These are phyloP conservation scores for Erigeron canadensis DNA, from an alignment of 129 eudicot species.

Conservation along the genomic window DNA sequence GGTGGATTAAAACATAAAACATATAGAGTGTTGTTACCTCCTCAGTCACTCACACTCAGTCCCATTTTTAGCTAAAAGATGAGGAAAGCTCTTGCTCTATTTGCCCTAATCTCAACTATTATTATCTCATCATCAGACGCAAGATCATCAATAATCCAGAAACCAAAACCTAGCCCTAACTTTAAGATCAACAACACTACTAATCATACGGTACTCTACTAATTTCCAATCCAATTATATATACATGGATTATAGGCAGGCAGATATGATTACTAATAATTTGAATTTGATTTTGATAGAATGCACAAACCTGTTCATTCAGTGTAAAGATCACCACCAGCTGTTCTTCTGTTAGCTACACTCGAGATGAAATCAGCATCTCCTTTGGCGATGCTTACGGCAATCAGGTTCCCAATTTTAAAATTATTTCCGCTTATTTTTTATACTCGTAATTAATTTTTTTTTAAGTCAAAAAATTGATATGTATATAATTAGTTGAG, in stretches of 20 bases:
- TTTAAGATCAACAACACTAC: conserved; percentile 52
- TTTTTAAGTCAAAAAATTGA: too few relatives aligned
- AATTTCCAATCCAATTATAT: background rate
- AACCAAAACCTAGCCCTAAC: conserved; percentile 43
- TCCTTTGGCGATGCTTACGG: conserved; percentile 93
- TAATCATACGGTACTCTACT: conserved; percentile 39
- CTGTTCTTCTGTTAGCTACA: conserved; percentile 67
- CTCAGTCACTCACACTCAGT: too few relatives aligned
- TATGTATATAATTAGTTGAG: too few relatives aligned
- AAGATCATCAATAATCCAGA: conserved; percentile 44
- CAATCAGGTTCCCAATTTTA: conserved; percentile 56
- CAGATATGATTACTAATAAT: background rate
- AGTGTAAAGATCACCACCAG: conserved; percentile 67
- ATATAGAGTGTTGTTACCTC: too few relatives aligned
- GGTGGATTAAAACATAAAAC: too few relatives aligned
- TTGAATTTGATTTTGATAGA: conserved; percentile 31
- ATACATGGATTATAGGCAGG: too few relatives aligned
- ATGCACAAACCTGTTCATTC: conserved; percentile 52
- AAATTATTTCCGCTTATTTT: background rate
- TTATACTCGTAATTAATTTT: too few relatives aligned
- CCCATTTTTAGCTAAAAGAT: conserved; percentile 4
- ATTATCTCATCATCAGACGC: conserved; percentile 33
- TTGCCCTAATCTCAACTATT: conserved; percentile 29
- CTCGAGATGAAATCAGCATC: conserved; percentile 80
- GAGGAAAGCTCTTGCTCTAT: conserved; percentile 30